Evolutionary conservation across 805 yeast species (phyloP).

Genomic region (Metschnikowia cerradonensis): DNA sequence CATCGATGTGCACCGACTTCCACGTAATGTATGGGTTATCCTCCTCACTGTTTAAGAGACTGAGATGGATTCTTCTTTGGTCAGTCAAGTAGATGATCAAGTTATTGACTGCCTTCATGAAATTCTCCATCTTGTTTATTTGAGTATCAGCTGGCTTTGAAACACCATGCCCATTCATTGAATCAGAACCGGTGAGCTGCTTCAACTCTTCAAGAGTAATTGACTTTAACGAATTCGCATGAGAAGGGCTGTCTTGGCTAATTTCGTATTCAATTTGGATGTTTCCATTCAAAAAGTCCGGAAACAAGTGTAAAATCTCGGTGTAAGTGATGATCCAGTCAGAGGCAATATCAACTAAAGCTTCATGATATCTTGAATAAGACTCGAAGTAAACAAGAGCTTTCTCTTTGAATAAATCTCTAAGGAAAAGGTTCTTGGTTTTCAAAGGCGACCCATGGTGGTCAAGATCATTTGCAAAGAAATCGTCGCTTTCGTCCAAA

Average conservation of each 20-base stretch:
- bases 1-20: conserved; percentile 44
- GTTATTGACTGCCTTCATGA: conserved; percentile 35
- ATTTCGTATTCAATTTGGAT: conserved; percentile 8
- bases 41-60: conserved; percentile 26
- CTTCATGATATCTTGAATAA: conserved; percentile 34
- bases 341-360: conserved; percentile 37
- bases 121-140: conserved; percentile 20
- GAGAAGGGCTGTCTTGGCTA: not conserved
- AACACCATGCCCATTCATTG: not conserved
- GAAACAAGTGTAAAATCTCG: conserved; percentile 35
- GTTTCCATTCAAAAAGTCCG: conserved; percentile 34
- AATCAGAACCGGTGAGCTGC: not conserved
- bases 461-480: conserved; percentile 18
- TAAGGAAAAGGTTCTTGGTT: conserved; percentile 28
- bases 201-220: conserved; percentile 5
- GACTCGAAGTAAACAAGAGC: conserved; percentile 30
- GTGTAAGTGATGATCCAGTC: conserved; percentile 38
- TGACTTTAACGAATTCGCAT: conserved; percentile 4
- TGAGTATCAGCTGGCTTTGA: not conserved
- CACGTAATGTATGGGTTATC: conserved; percentile 32
- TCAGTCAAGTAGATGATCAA: conserved; percentile 50
- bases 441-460: conserved; percentile 18
- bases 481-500: conserved; percentile 23
- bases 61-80: conserved; percentile 45
- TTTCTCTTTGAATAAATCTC: conserved; percentile 35